Base-by-base conservation (phyloP, 176 grass and related monocot genomes). In the Pontederia paniculata region DNA sequence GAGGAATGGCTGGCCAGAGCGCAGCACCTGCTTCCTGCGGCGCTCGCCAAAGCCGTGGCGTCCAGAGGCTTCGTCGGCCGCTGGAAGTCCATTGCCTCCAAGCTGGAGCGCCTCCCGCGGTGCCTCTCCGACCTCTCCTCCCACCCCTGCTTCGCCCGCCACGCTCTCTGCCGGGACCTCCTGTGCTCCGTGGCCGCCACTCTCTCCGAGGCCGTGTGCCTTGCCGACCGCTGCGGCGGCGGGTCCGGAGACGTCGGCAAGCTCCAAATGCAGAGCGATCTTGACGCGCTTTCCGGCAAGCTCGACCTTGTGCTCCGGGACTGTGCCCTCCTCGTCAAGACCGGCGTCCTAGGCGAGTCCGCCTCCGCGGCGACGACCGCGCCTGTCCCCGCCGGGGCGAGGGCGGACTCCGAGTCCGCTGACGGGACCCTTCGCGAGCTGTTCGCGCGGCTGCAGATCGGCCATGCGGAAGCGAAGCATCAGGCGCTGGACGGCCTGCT, bases 381-480 rank as follows among this genome's bases (percentile, higher is more conserved):
- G 0, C 1, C 13, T 45, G 3, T 78, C 58, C 69, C 48, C 15
- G 8, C 43, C 9, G 16, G 57, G 1, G 50, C 52, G 3, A 3
- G 48, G 48, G 12, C 12, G 19, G 23, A 64, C 45, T 2, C 54
- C 12, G 8, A 45, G 47, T 41, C 10, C 22, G 18, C 50, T 13
- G 13, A 46, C 43, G 1, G 57, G 53, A 44, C 73, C 21, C 83
- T 95, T 4, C 52, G 81, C 13, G 89, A 95, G 75, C 60, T 95
- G 49, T 76, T 89, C 17, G 89, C 85, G 16, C 77, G 85, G 62
- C 76, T 95, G 16, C 89, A 89, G 77, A 95, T 95, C 31, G 89
- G 89, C 18, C 89, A 95, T 54, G 81, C 89, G 0, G 89, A 95
- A 75, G 84, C 85, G 9, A 95, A 95, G 63, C 82, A 89, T 15